A percentile compares a stretch with the other conserved stretches of the same genome.
These are phyloP conservation scores for Ganoderma resinaceum DNA, from an alignment of 1,284 basidiomycete genomes.

Conservation along the genomic window DNA sequence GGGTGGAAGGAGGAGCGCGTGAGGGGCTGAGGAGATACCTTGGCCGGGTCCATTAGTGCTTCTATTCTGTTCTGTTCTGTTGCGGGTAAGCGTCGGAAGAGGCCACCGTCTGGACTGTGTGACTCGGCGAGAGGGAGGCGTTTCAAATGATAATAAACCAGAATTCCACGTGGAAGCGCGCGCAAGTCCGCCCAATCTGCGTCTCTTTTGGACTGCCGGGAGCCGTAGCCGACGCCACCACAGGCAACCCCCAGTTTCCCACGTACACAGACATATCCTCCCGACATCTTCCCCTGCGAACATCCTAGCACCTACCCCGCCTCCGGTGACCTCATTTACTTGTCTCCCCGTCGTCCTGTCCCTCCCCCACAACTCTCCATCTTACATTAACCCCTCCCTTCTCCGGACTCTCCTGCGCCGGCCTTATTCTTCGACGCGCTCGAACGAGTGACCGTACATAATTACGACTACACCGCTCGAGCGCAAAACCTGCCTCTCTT, in stretches of 20 bases:
- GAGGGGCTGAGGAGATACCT: slow-evolving; percentile 15
- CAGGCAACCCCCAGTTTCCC: slow-evolving; percentile 9
- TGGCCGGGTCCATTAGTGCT: slow-evolving; percentile 31
- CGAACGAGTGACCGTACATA: background rate
- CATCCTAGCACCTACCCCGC: background rate
- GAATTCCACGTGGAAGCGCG: slow-evolving; percentile 22
- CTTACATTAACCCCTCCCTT: background rate
- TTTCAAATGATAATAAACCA: slow-evolving; percentile 26
- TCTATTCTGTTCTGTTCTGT: slow-evolving; percentile 31
- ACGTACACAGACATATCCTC: slow-evolving; percentile 14
- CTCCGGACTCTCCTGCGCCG: background rate
- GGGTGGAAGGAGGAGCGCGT: slow-evolving; percentile 6
- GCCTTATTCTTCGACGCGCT: background rate
- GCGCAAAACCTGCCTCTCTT: background rate
- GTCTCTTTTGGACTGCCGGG: slow-evolving; percentile 13
- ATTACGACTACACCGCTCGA: background rate
- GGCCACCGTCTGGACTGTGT: slow-evolving; percentile 29
- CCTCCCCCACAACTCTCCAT: background rate
- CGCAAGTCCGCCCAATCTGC: slow-evolving; percentile 24
- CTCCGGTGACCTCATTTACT: background rate
- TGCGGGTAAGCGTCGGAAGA: slow-evolving; percentile 36
- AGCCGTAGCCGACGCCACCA: background rate
- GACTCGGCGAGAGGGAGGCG: slow-evolving; percentile 29
- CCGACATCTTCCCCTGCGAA: background rate
- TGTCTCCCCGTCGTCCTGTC: background rate